Evolutionary conservation across 2,329 filamentous ascomycete genomes (phyloP).

Genomic region (Colletotrichum lupini): DNA sequence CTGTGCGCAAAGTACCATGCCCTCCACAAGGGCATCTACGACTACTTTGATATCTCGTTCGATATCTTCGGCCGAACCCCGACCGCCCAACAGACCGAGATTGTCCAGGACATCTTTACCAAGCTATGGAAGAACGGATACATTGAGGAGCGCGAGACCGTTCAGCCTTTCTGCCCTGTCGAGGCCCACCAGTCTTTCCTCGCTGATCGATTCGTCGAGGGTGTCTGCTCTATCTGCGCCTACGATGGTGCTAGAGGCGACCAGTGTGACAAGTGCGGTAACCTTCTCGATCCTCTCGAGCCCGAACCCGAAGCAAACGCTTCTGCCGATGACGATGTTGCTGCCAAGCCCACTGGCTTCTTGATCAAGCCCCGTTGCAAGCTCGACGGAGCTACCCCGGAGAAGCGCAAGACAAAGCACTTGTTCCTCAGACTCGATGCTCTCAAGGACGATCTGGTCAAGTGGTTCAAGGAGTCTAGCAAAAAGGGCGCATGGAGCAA

Average conservation of each 20-base stretch:
- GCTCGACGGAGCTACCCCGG: constrained; percentile 84
- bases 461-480: constrained; percentile 81
- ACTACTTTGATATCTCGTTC: constrained; percentile 96
- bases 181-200: constrained; percentile 80
- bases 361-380: constrained; percentile 91
- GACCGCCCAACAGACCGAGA: constrained; percentile 88
- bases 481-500: constrained; percentile 80
- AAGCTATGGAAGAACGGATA: constrained; percentile 91
- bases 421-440: constrained; percentile 89
- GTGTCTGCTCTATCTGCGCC: constrained; percentile 79
- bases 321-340: constrained; percentile 43
- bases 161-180: constrained; percentile 83
- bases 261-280: constrained; percentile 75
- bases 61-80: constrained; percentile 96
- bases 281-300: constrained; percentile 77
- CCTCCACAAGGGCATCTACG: constrained; percentile 89
- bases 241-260: constrained; percentile 79
- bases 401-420: constrained; percentile 86
- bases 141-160: constrained; percentile 86
- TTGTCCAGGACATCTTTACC: constrained; percentile 90
- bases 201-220: constrained; percentile 88
- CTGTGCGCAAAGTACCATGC: constrained; percentile 94
- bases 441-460: constrained; percentile 79
- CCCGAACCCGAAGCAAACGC: constrained; percentile 52
- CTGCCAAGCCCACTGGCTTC: constrained; percentile 52